Base-by-base conservation (phyloP, 2,329 filamentous ascomycete species). In the Emergomyces orientalis region DNA sequence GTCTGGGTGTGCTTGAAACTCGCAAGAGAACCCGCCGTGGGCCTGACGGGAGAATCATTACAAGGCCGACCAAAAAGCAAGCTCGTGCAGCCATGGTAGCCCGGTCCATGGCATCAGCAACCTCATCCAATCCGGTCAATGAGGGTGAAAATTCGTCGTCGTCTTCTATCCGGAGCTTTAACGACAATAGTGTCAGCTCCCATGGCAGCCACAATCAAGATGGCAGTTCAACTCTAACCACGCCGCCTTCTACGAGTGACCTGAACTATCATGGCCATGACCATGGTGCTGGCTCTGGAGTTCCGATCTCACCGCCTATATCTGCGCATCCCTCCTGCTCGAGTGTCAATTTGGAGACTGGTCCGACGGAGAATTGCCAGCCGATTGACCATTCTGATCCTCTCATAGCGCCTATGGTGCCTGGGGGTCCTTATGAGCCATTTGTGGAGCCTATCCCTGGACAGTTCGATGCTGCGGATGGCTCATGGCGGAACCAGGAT, bases 1-100 rank as follows among this genome's bases (percentile, higher is more conserved):
- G 79, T 4, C 69, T 74, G 54, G 79, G 79, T 14, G 69, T 79
- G 13, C 68, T 82, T 54, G 80, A 81, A 66, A 82, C 80, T 3
- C 72, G 80, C n/a, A 80, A 81, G 65, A 71, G 79, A 41, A 77
- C 79, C 62, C 80, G 79, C 72, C 77, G 79, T 63, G 78, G 80
- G 58, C 69, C 71, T 3, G 75, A 81, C 63, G 80, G 80, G 19
- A 77, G 75, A 14, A 80, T 82, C 52, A 74, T 82, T 19, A 75
- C 75, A 14, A 78, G 71, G 3, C 72, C 74, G 3, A 70, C 69
- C 0, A 69, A 71, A 62, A 66, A 69, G 60, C 71, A 69, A 62
- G 64, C 67, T 9, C 63, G 67, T 27, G 25, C 32, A 11, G 17
- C 57, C 3, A 30, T 43, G 22, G 11, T 25, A 30, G 27, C 14